Base-by-base conservation (phyloP, 2,329 filamentous ascomycete genomes). In the Taxawa tesnikishii region DNA sequence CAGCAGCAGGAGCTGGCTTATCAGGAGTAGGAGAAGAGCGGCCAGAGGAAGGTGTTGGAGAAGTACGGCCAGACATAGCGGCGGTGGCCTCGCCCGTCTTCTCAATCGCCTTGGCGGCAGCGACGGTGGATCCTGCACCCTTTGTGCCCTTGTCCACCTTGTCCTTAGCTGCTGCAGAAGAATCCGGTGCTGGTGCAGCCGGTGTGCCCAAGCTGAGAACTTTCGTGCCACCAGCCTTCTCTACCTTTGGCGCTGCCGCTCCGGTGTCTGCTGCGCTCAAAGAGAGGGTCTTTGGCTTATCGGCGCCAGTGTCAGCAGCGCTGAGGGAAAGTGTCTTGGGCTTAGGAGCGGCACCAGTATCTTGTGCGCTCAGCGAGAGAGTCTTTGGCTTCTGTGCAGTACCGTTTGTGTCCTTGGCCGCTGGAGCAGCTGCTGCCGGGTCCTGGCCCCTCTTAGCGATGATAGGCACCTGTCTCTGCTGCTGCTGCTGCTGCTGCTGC, bases 91-190 rank as follows among this genome's bases (percentile, higher is more conserved):
- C 79, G 33, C 85, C 83, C 0, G 82, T 79, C 69, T 94, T 94
- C 51, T 93, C 84, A 41, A 94, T 83, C 7, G 88, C 87, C 61
- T 94, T 94, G 31, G 75, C 66, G 4, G 87, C 88, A 2, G 79
- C 67, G n/a, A 81, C 77, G 62, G 94, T 94, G 39, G 85, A 70
- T 17, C 83, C 82, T 16, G 79, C 79, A 42, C 82, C 79, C 3
- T 75, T 58, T 9, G 51, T 56, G n/a, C 44, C 46, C 41, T 56
- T 56, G 41, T 60, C 54, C n/a, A 54, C 53, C 31, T 58, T 56
- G 14, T 50, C 47, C 29, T 47, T 48, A 41, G 53, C 70, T 38
- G 56, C 45, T n/a, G 38, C 27, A 24, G 34, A 51, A 15, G 55
- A 52, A n/a, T 61, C 55, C 18, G 44, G 34, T 16, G 59, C 51